Percentiles rank a stretch among this genome's conserved stretches.
Evolutionary conservation across 1,284 basidiomycete genomes (phyloP).

Genomic region (Ceratobasidium sp.): DNA sequence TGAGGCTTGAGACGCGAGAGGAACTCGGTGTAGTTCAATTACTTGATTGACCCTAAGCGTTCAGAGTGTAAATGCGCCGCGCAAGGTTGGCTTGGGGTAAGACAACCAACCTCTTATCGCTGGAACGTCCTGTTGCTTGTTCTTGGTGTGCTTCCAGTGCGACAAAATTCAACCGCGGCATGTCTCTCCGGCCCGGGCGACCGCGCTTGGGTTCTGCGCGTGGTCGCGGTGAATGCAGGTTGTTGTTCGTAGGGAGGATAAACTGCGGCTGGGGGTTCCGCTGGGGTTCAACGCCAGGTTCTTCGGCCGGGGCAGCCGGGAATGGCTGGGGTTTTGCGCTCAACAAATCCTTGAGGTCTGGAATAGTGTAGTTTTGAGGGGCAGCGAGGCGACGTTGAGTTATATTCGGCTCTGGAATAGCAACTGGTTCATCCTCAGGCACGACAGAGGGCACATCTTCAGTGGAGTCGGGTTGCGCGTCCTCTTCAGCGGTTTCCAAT

Average conservation of each 20-base stretch:
- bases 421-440: constrained; percentile 1
- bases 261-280: constrained; percentile 15
- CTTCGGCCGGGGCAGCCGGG: not conserved
- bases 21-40: not conserved
- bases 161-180: constrained; percentile 35
- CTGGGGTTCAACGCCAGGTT: not conserved
- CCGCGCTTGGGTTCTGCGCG: not conserved
- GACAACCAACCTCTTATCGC: not conserved
- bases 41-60: not conserved
- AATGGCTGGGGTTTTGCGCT: not conserved
- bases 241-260: constrained; percentile 11
- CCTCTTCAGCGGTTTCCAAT: not conserved
- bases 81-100: not conserved
- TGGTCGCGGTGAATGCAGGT: not conserved
- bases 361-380: constrained; percentile 34
- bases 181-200: not conserved
- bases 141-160: constrained; percentile 33
- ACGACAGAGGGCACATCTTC: not conserved
- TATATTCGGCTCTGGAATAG: constrained; percentile 14
- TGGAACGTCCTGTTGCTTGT: constrained; percentile 13
- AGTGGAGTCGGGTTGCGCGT: not conserved
- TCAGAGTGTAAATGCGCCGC: not conserved
- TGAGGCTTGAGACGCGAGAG: not conserved
- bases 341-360: constrained; percentile 28
- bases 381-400: constrained; percentile 28